Evolutionary conservation across 139 green algal genomes (phyloP).

Genomic region (Pedinophyceae sp.): DNA sequence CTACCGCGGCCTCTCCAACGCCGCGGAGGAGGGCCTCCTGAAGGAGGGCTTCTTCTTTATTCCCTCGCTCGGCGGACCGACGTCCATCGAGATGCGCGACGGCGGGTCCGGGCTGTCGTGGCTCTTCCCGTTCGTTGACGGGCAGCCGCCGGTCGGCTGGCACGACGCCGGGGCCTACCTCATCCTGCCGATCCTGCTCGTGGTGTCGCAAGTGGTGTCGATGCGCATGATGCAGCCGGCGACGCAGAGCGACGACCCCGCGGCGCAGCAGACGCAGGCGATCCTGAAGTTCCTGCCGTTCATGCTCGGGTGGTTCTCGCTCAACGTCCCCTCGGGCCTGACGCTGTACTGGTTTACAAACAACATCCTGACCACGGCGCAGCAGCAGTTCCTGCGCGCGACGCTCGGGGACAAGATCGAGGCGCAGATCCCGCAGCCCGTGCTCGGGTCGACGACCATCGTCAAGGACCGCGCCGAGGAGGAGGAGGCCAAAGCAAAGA

Average conservation of each 20-base stretch:
- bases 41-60: conserved; percentile 89
- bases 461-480: conserved; percentile 35
- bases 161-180: conserved; percentile 43
- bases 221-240: not conserved
- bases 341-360: conserved; percentile 98
- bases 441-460: conserved; percentile 14
- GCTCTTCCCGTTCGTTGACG: conserved; percentile 50
- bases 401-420: not conserved
- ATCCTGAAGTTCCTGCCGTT: conserved; percentile 95
- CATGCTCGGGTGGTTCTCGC: conserved; percentile 95
- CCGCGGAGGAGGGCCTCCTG: conserved; percentile 69
- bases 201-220: conserved; percentile 36
- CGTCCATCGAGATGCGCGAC: conserved; percentile 13
- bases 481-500: conserved; percentile 18
- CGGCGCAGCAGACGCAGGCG: conserved; percentile 50
- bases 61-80: conserved; percentile 68
- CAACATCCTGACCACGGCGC: conserved; percentile 82
- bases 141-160: conserved; percentile 48
- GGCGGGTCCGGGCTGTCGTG: conserved; percentile 43
- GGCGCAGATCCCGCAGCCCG: not conserved
- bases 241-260: conserved; percentile 26
- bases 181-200: conserved; percentile 42
- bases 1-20: conserved; percentile 82
- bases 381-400: conserved; percentile 41
- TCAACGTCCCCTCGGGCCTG: conserved; percentile 91